Evolutionary conservation across 2,329 filamentous ascomycete genomes (phyloP), one percentile per base, ranked within the genome.

Genomic region (Ceratocystis huliohia): DNA sequence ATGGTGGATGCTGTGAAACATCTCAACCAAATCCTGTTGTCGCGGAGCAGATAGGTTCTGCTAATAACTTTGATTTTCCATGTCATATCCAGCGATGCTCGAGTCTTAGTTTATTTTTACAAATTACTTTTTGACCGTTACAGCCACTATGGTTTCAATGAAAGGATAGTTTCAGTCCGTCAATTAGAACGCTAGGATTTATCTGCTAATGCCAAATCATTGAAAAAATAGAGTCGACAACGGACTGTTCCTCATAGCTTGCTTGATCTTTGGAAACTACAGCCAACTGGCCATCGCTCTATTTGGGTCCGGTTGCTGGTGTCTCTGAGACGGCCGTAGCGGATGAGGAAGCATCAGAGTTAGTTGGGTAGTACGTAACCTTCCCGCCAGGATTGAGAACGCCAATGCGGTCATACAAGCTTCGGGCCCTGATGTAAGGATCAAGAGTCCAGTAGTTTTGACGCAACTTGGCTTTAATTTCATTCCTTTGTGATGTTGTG

Each of bases 391-490:
- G 76, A 68, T 83, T 78, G 59, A 97, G 80, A 68, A 94, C 78
- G 0, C 91, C 89, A 13, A 81, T 82, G 68, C 94, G 84, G 74
- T 99, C 94, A 71, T 96, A 96, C 68, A 90, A 76, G n/a, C 86
- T 88, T 72, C 87, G 82, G 13, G 92, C 90, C 48, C 94, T 81
- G 37, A 97, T 74, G 74, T 93, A 96, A 0, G 91, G 91, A 76
- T 99, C 94, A 64, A 96, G 75, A 48, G 82, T 81, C 93, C 94
- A 99, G 77, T 97, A 99, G 71, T 89, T 89, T 61, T 82, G 80
- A 69, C 81, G 81, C 71, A 97, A 73, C 69, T 82, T 77, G 63
- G 80, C 80, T 1, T 88, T 86, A 33, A 94, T 72, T 2, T 78
- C 76, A 46, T 84, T 78, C 66, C 91, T 80, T 74, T 84, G 82